A percentile compares a stretch with the other conserved stretches of the same genome.
Conservation (phyloP, 768 basidiomycete species). For the Omphalotus guepiniiformis region DNA sequence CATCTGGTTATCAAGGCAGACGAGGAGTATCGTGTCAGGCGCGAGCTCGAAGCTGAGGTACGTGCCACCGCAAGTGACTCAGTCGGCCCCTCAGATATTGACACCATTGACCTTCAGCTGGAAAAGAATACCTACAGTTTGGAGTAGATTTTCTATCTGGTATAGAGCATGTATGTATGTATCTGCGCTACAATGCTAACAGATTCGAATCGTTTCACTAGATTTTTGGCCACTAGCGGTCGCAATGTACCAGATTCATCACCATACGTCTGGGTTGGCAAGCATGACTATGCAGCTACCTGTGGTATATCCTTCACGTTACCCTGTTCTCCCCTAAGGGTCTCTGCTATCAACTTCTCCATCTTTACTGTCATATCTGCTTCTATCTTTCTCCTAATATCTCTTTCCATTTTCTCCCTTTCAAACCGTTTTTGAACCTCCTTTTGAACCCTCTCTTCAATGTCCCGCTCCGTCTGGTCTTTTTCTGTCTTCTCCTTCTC, state of each 20-base stretch:
- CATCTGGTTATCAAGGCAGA: conserved; percentile 84
- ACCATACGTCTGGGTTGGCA: too few species aligned
- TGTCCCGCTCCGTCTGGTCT: background rate
- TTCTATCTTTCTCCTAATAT: conserved; percentile 37
- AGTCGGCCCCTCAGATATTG: background rate
- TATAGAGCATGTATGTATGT: background rate
- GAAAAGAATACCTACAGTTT: conserved; percentile 86
- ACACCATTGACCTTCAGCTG: conserved; percentile 37
- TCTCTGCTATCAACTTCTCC: background rate
- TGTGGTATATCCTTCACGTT: background rate
- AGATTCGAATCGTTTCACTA: too few species aligned
- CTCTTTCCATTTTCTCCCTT: conserved; percentile 20
- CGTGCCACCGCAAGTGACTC: conserved; percentile 16
- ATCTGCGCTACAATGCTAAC: too few species aligned
- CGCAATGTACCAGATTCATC: too few species aligned
- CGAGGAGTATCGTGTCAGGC: conserved; percentile 68
- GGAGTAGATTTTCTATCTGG: conserved; percentile 31
- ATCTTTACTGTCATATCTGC: conserved; percentile 3
- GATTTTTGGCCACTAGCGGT: too few species aligned
- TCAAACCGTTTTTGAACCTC: conserved; percentile 3
- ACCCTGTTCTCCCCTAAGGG: background rate
- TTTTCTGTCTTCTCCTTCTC: background rate
- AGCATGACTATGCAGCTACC: too few species aligned
- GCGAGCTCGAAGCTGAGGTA: conserved; percentile 75
- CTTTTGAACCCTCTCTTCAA: background rate